phyloP scores from a whole-genome alignment of 768 basidiomycete genomes.

The Naganishia onofrii region DNA sequence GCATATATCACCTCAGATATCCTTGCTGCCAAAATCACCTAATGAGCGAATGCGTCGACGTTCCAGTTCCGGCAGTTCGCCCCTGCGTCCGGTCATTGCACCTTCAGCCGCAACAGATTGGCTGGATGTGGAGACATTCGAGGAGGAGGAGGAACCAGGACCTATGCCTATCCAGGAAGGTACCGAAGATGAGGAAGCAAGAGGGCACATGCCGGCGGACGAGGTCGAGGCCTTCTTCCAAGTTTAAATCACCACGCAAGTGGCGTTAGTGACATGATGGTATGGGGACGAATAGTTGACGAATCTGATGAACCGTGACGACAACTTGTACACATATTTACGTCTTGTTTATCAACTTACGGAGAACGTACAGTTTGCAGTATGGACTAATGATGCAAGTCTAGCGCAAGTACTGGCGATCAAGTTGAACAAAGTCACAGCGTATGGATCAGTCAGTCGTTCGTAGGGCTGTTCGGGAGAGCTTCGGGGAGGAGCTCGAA shows the following conservation, averaged over 20 bases:
- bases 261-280: background rate
- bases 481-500: too few species aligned
- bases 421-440: too few species aligned
- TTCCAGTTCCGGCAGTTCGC: conserved; percentile 65
- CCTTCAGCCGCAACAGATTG: conserved; percentile 58
- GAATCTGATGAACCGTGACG: background rate
- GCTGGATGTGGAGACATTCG: conserved; percentile 64
- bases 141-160: conserved; percentile 68
- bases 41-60: conserved; percentile 65
- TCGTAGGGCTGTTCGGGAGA: too few species aligned
- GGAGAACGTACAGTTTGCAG: too few species aligned
- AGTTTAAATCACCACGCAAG: conserved; percentile 32
- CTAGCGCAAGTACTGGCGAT: too few species aligned
- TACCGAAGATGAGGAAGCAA: conserved; percentile 44
- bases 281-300: background rate
- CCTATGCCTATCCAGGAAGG: conserved; percentile 61
- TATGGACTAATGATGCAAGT: too few species aligned
- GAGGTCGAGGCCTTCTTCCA: conserved; percentile 53
- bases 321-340: too few species aligned
- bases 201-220: conserved; percentile 48
- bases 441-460: too few species aligned
- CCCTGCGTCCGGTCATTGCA: conserved; percentile 77
- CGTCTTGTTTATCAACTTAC: too few species aligned
- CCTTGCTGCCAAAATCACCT: conserved; percentile 85
- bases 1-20: conserved; percentile 97